These are phyloP conservation scores for Aureobasidium zeae DNA, from an alignment of 2,329 filamentous ascomycete genomes.

Conservation along the genomic window DNA sequence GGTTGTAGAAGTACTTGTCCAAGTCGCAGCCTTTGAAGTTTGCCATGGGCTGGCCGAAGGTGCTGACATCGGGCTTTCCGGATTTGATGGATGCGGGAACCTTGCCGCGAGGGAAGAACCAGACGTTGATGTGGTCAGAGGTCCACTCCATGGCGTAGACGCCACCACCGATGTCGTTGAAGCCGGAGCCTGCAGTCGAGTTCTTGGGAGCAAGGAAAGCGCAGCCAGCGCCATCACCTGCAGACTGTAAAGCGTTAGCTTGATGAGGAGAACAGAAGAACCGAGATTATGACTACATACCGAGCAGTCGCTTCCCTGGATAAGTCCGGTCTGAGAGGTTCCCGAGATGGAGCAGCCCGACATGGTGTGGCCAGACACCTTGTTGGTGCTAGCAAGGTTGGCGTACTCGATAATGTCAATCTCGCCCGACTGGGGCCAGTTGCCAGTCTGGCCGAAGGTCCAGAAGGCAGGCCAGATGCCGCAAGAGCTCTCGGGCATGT, in stretches of 20 bases:
- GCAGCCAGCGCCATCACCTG: slow-evolving; percentile 25
- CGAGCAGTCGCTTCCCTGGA: slow-evolving; percentile 43
- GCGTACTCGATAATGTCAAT: slow-evolving; percentile 42
- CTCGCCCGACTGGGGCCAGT: slow-evolving; percentile 35
- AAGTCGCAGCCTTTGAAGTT: slow-evolving; percentile 35
- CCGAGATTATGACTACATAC: slow-evolving; percentile 24
- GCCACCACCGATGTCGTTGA: slow-evolving; percentile 40
- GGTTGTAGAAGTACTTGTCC: slow-evolving; percentile 27
- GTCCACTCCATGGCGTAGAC: slow-evolving; percentile 54
- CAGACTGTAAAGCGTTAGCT: slow-evolving; percentile 33
- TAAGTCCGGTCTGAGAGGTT: slow-evolving; percentile 30
- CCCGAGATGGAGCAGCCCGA: slow-evolving; percentile 33
- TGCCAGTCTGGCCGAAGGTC: slow-evolving; percentile 23
- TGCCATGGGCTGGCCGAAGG: slow-evolving; percentile 55
- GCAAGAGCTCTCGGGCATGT: slow-evolving; percentile 41
- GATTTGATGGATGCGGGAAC: slow-evolving; percentile 53
- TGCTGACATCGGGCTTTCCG: slow-evolving; percentile 46
- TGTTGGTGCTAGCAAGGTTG: slow-evolving; percentile 34
- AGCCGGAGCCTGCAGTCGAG: slow-evolving; percentile 28
- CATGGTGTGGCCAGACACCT: slow-evolving; percentile 20
- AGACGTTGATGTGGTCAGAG: slow-evolving; percentile 59
- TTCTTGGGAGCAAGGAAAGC: slow-evolving; percentile 42
- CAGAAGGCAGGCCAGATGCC: slow-evolving; percentile 41
- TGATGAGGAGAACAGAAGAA: not conserved
- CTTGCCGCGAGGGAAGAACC: slow-evolving; percentile 62